Base-by-base conservation (phyloP, 306 rosid genomes). In the Purshia tridentata region DNA sequence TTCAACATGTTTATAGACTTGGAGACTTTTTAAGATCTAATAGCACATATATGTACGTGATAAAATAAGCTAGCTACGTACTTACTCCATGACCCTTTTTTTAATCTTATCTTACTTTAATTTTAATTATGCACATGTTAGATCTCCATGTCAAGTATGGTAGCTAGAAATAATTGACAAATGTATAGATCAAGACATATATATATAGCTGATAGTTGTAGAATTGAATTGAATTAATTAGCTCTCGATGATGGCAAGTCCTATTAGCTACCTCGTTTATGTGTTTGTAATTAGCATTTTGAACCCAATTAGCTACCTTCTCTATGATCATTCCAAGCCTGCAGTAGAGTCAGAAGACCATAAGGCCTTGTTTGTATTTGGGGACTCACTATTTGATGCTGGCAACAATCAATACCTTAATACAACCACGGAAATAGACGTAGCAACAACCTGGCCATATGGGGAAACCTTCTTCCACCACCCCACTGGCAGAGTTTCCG, bases 361-460 rank as follows among this genome's bases (percentile, higher is more conserved):
- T 50, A 64, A 41, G 22, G 79, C 87, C 35, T 44, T 85, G 2
- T 86, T 86, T 69, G 55, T 86, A 15, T 77, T 83, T 18, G 89
- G 89, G 1, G 89, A 80, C 62, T 82, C 87, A 1, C 4, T 83
- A 3, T 77, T 70, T 29, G 90, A 86, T 65, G 70, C 80, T 13
- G 86, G 86, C 35, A 86, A 83, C 67, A 83, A 83, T 50, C 79
- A 83, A 39, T 86, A 80, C 78, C 71, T 86, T 76, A 79, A 86
- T 40, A 75, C 81, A 10, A 73, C 81, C 18, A 22, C 35, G 3
- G 67, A 7, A 19, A 1, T 29, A 29, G 55, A 8, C 29, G 75
- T 50, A 8, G 84, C 80, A 3, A 80, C 77, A 55, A 67, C 56
- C 63, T 35, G 48, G 11, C 82, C 88, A 4, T 84, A 87, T 22